Evolutionary conservation across 768 basidiomycete species (phyloP), one percentile per base, ranked within the genome.

Genomic region (Cystofilobasidium bisporidii): DNA sequence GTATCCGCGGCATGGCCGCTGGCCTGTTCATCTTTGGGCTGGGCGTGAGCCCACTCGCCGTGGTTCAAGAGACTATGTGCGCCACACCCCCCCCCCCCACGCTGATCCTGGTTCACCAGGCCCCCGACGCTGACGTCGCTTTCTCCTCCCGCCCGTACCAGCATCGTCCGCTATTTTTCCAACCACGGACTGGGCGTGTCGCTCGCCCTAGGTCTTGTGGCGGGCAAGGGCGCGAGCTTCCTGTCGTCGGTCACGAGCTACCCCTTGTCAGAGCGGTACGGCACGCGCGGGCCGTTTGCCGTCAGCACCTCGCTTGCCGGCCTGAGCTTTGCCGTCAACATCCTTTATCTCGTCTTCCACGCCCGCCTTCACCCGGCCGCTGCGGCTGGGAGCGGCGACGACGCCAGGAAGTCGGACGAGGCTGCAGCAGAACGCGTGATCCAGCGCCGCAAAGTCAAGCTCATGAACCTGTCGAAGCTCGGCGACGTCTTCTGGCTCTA

Each of bases 21-120:
- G 89, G 89, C 1, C 80, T 91, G 67, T 89, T 89, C 71, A 77
- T 89, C 50, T 90, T 87, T 72, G 89, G 89, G 10, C 78, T 90
- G 3, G 89, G 88, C 3, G 80, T 88, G 53, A 86, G 86, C 71
- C 89, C 89, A 0, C 79, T 91, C 9, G 84, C 88, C 0, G 89
- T 91, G 10, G 85, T 87, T 1, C 89, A 79, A 64, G 73, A 63
- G 36, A 65, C 66, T 22, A 67, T 71, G 66, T 70, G 41, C 67
- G 57, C 67, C 20, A 26, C 33, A 26, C 3, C 18, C 38, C 12
- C 0, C 4, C 2, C 24, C n/a, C 45, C 30, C 20, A 24, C 59
- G 15, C 36, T 65, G 24, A 30, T 28, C 17, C 2, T n/a, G 6
- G 33, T 8, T 38, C 20, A n/a, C 33, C 18, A n/a, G n/a, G n/a